Evolutionary conservation across 2,329 filamentous ascomycete species (phyloP).

Genomic region (Ophiostoma pallidulum): DNA sequence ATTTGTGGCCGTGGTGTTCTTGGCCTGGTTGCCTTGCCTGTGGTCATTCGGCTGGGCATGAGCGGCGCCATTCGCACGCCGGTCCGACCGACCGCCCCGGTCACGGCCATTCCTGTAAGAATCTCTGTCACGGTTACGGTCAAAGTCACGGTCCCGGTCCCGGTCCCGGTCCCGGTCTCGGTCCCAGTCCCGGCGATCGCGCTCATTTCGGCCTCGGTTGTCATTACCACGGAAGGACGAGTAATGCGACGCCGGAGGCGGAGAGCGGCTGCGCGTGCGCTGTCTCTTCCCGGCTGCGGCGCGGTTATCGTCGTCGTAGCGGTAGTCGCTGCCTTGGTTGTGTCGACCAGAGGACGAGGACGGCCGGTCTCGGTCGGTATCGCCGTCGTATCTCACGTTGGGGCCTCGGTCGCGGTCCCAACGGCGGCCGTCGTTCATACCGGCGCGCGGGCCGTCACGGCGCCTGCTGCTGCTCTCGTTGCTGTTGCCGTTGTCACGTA

Average conservation of each 20-base stretch:
- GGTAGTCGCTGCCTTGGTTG: slow-evolving; percentile 3
- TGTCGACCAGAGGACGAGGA: not conserved
- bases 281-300: slow-evolving; percentile 38
- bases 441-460: slow-evolving; percentile 43
- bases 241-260: too few species aligned
- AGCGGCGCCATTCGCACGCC: slow-evolving; percentile 22
- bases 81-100: slow-evolving; percentile 21
- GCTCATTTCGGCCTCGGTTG: slow-evolving; percentile 18
- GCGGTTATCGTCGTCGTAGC: slow-evolving; percentile 18
- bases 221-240: slow-evolving; percentile 22
- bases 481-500: slow-evolving; percentile 37
- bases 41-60: not conserved
- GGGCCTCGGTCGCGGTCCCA: slow-evolving; percentile 9
- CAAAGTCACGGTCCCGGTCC: slow-evolving; percentile 24
- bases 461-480: slow-evolving; percentile 38
- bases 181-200: slow-evolving; percentile 22
- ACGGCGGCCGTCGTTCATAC: not conserved
- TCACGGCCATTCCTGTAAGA: slow-evolving; percentile 21
- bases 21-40: not conserved
- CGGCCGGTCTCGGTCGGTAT: slow-evolving; percentile 36
- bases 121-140: slow-evolving; percentile 23
- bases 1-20: not conserved
- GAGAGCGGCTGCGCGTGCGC: slow-evolving; percentile 46
- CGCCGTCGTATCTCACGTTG: slow-evolving; percentile 30
- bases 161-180: slow-evolving; percentile 24